phyloP scores from a whole-genome alignment of 2,329 filamentous ascomycete species.

The Grosmannia huntii region DNA sequence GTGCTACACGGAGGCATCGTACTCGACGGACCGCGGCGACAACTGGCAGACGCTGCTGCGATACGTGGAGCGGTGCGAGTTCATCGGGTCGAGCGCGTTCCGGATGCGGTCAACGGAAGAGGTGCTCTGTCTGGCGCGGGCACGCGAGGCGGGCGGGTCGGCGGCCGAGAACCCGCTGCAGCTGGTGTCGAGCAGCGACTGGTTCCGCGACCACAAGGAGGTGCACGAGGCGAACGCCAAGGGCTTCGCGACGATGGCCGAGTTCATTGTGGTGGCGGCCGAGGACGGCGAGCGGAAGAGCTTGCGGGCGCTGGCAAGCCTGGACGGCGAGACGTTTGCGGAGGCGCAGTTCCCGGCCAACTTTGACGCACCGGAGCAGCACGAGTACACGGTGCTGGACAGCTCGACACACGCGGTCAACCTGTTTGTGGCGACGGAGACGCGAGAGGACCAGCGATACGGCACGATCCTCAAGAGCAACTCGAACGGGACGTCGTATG shows the following conservation, averaged over 20 bases:
- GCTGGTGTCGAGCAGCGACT: constrained; percentile 67
- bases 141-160: constrained; percentile 32
- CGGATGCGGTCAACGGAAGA: constrained; percentile 38
- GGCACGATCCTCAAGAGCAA: constrained; percentile 95
- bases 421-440: constrained; percentile 76
- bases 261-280: constrained; percentile 85
- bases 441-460: constrained; percentile 50
- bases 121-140: constrained; percentile 50
- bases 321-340: constrained; percentile 75
- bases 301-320: constrained; percentile 66
- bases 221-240: constrained; percentile 58
- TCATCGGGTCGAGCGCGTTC: constrained; percentile 55
- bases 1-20: constrained; percentile 64
- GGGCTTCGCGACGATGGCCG: constrained; percentile 87
- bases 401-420: constrained; percentile 93
- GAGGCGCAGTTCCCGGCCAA: constrained; percentile 76
- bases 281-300: constrained; percentile 55
- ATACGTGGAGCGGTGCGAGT: constrained; percentile 73
- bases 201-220: constrained; percentile 53
- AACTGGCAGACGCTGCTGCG: constrained; percentile 64
- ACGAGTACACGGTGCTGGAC: constrained; percentile 84
- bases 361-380: constrained; percentile 65
- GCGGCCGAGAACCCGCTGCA: constrained; percentile 53
- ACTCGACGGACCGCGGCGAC: constrained; percentile 68
- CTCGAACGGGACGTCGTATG: constrained; percentile 93